Base-by-base conservation (phyloP, 768 basidiomycete genomes). In the Imleria badia region DNA sequence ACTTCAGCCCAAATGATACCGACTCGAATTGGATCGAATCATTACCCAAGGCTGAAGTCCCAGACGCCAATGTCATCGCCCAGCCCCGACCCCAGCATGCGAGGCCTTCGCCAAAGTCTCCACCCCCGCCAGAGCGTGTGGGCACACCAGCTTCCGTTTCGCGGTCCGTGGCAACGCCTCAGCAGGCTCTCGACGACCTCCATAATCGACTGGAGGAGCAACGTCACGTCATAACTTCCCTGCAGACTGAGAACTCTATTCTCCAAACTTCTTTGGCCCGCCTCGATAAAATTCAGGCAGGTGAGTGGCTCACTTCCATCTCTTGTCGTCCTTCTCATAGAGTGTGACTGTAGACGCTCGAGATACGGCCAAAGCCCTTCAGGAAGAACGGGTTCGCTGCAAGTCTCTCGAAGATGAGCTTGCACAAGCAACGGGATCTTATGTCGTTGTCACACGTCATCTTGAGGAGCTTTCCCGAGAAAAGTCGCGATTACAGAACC, bases 1-100 rank as follows among this genome's bases (percentile, higher is more conserved):
- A n/a, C 35, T 54, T 83, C 64, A 57, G 71, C 10, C 75, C 78
- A 55, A 76, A 74, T 52, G 77, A 75, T 40, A 31, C 61, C 19
- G 75, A 78, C 50, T 35, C 65, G 23, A 79, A 82, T 55, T 89
- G 89, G 88, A 60, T 90, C 42, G 74, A 81, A 38, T 81, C 83
- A 22, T 74, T 89, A 48, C 72, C 83, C 30, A 80, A 76, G 55
- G 76, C 73, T 10, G 69, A 72, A 20, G 65, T 65, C 23, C 55
- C 63, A n/a, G 61, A 68, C 20, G 59, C 58, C 33, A 61, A 50
- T 15, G 71, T 69, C 39, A 66, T 71, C 40, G 66, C 76, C 13
- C 75, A 77, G 54, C 71, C 60, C 2, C 45, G 75, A 22, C 49
- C 54, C 39, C 65, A 66, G 55, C 62, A 64, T 52, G 60, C 65